These are phyloP conservation scores for Sporothrix globosa DNA, from an alignment of 2,329 filamentous ascomycete species.

Conservation along the genomic window DNA sequence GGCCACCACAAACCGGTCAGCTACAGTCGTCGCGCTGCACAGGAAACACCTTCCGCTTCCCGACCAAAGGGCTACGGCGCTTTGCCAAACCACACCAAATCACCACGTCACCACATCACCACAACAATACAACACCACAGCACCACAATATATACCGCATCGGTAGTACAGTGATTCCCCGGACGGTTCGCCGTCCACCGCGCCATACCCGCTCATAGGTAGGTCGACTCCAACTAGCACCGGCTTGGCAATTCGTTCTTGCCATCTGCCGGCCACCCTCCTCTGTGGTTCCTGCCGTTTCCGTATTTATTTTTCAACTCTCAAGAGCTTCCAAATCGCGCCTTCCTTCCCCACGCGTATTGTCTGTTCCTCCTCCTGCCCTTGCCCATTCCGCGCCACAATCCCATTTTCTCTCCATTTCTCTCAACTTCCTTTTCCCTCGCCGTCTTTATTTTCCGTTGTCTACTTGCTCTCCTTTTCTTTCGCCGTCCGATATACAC, in stretches of 20 bases:
- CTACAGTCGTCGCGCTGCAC: constrained; percentile 1
- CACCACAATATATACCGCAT: neutral
- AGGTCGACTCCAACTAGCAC: neutral
- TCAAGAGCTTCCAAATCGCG: constrained; percentile 13
- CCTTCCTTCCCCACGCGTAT: neutral
- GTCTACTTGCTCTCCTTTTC: constrained; percentile 26
- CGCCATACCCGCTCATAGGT: constrained; percentile 2
- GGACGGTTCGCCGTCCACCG: constrained; percentile 20
- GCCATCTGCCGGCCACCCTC: neutral
- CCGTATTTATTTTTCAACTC: constrained; percentile 3
- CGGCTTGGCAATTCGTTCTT: constrained; percentile 4
- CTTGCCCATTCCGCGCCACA: neutral
- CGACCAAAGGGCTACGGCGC: constrained; percentile 14
- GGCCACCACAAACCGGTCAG: neutral
- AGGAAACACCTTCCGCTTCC: constrained; percentile 12
- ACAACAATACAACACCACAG: neutral
- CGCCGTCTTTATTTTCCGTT: neutral
- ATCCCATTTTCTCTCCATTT: neutral
- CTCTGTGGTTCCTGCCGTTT: constrained; percentile 8
- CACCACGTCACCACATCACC: neutral
- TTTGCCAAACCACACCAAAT: neutral
- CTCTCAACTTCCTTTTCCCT: neutral
- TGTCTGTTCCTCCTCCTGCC: neutral
- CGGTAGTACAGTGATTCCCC: constrained; percentile 3
- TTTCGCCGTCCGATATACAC: constrained; percentile 12